These are phyloP conservation scores for Ceriops decandra DNA, from an alignment of 345 rosid genomes.

Conservation along the genomic window DNA sequence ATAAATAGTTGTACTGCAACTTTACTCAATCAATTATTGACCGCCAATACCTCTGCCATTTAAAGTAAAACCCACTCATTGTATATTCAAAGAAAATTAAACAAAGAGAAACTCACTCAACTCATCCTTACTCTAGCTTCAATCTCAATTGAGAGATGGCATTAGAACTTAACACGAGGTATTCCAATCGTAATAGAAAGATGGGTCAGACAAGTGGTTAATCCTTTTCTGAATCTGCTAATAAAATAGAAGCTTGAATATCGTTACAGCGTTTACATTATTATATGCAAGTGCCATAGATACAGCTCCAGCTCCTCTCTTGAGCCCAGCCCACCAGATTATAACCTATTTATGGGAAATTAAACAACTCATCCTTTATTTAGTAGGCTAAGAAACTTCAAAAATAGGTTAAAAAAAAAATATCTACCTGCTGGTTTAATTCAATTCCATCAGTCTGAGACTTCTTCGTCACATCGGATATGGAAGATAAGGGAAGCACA, in stretches of 20 bases:
- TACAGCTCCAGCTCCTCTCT: constrained; percentile 65
- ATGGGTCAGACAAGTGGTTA: too few relatives aligned
- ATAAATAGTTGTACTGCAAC: too few relatives aligned
- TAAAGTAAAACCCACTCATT: too few relatives aligned
- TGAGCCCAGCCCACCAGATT: constrained; percentile 95
- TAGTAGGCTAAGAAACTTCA: background rate
- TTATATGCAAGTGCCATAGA: constrained; percentile 84
- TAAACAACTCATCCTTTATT: constrained; percentile 3
- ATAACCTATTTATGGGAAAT: constrained; percentile 41
- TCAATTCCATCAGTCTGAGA: constrained; percentile 46
- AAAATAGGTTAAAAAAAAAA: background rate
- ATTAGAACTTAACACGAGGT: too few relatives aligned
- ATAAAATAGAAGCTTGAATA: background rate
- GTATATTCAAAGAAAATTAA: too few relatives aligned
- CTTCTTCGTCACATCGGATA: constrained; percentile 58
- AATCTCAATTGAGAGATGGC: too few relatives aligned
- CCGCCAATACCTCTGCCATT: too few relatives aligned
- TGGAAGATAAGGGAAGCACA: constrained; percentile 59
- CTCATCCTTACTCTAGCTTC: too few relatives aligned
- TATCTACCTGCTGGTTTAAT: constrained; percentile 63
- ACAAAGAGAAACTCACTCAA: too few relatives aligned
- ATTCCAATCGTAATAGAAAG: too few relatives aligned
- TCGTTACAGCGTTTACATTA: constrained; percentile 40
- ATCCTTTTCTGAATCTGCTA: background rate
- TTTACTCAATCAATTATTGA: too few relatives aligned